Percentiles rank a stretch among this genome's conserved stretches.
Conservation (phyloP, 2,329 filamentous ascomycete species). For the Colletotrichum simmondsii region DNA sequence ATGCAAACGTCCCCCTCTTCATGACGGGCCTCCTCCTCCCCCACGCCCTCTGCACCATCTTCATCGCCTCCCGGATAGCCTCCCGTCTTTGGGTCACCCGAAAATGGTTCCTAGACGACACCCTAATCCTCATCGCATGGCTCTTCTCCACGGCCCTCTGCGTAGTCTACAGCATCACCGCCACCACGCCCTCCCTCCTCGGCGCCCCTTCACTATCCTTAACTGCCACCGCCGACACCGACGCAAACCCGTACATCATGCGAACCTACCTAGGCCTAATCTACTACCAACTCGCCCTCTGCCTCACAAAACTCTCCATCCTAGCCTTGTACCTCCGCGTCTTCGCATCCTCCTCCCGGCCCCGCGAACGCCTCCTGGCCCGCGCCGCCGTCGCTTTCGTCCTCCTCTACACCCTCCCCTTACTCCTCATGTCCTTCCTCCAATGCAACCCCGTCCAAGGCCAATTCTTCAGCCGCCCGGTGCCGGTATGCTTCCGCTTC, state of each 20-base stretch:
- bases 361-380: slow-evolving; percentile 45
- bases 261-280: slow-evolving; percentile 47
- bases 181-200: slow-evolving; percentile 38
- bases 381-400: slow-evolving; percentile 47
- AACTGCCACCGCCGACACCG: slow-evolving; percentile 17
- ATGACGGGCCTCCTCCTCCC: slow-evolving; percentile 46
- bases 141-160: slow-evolving; percentile 45
- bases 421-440: slow-evolving; percentile 52
- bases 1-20: slow-evolving; percentile 39
- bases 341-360: slow-evolving; percentile 44
- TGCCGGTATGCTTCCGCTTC: slow-evolving; percentile 50
- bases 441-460: slow-evolving; percentile 54
- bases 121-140: slow-evolving; percentile 45
- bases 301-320: slow-evolving; percentile 52
- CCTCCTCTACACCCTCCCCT: slow-evolving; percentile 45
- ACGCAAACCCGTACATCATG: slow-evolving; percentile 41
- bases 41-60: slow-evolving; percentile 45
- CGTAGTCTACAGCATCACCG: slow-evolving; percentile 44
- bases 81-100: slow-evolving; percentile 43
- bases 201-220: slow-evolving; percentile 21
- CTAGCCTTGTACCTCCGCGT: slow-evolving; percentile 52
- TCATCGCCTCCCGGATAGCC: slow-evolving; percentile 41
- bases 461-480: slow-evolving; percentile 46
- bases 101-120: slow-evolving; percentile 48
- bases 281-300: slow-evolving; percentile 51